Percentiles rank a stretch among this genome's conserved stretches.
Conservation (phyloP, 192 early-diverging fungal genomes). For the Podila epigama region DNA sequence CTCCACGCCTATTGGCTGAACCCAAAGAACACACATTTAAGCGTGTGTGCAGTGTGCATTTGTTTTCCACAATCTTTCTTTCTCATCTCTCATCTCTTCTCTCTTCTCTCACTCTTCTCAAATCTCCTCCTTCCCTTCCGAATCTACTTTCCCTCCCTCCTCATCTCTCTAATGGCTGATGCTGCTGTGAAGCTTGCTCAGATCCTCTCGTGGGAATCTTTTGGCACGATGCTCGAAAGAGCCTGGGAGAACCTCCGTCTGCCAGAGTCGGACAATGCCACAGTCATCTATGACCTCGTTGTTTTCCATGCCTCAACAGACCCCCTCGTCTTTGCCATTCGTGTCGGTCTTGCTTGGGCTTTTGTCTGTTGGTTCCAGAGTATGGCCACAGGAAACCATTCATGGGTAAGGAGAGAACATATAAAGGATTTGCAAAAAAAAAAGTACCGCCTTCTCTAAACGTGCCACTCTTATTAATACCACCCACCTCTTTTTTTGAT, state of each 20-base stretch:
- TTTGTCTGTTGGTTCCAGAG: conserved; percentile 49
- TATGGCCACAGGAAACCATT: conserved; percentile 54
- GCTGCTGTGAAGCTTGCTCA: neutral
- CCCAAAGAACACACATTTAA: no score
- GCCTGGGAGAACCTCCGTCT: conserved; percentile 10
- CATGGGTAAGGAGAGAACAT: conserved; percentile 47
- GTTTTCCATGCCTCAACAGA: conserved; percentile 43
- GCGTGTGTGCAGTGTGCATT: no score
- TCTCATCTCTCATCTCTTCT: neutral
- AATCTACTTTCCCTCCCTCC: neutral
- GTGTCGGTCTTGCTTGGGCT: conserved; percentile 12
- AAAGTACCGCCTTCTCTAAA: neutral
- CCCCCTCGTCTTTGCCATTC: conserved; percentile 47
- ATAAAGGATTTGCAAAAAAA: neutral
- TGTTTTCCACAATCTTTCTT: neutral
- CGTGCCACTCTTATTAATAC: neutral
- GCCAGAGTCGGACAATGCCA: conserved; percentile 26
- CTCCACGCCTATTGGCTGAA: no score
- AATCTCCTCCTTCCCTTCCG: neutral
- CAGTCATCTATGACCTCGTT: conserved; percentile 21
- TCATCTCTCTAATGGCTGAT: neutral
- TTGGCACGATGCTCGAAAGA: conserved; percentile 3
- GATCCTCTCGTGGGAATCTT: conserved; percentile 24
- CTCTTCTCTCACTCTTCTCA: neutral
- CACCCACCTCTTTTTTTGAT: neutral